Conservation (phyloP, 2,329 filamentous ascomycete genomes). For the Tricladium varicosporioides region DNA sequence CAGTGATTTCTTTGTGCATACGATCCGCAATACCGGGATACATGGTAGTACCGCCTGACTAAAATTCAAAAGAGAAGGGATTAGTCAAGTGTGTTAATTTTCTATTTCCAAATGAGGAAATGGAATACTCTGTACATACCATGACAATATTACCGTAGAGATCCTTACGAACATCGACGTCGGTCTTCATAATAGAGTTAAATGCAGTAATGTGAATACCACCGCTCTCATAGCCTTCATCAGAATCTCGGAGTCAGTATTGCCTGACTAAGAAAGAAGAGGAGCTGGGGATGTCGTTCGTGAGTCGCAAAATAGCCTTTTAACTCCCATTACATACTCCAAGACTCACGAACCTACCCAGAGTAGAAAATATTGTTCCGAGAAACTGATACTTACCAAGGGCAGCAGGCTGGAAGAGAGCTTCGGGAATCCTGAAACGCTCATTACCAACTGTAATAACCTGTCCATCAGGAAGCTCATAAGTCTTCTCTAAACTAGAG, state of each 20-base stretch:
- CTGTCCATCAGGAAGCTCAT: constrained; percentile 98
- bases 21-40: constrained; percentile 99
- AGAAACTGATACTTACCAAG: too few relatives aligned
- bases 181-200: constrained; percentile 99
- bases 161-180: constrained; percentile 99
- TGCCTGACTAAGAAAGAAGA: too few relatives aligned
- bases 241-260: too few relatives aligned
- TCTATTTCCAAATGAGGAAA: too few relatives aligned
- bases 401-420: constrained; percentile 58
- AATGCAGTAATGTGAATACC: constrained; percentile 99
- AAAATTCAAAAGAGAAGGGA: too few relatives aligned
- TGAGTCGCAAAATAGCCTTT: too few relatives aligned
- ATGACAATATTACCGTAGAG: constrained; percentile 99
- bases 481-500: constrained; percentile 99
- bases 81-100: too few relatives aligned
- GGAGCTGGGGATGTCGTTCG: too few relatives aligned
- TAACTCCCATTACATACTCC: too few relatives aligned
- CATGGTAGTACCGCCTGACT: constrained; percentile 99
- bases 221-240: constrained; percentile 96
- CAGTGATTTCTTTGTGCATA: constrained; percentile 99
- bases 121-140: too few relatives aligned
- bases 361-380: too few relatives aligned
- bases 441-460: constrained; percentile 99
- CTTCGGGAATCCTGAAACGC: constrained; percentile 99
- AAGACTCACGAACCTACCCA: too few relatives aligned